Conservation (phyloP, 768 basidiomycete genomes). For the Boletus reticuloceps region DNA sequence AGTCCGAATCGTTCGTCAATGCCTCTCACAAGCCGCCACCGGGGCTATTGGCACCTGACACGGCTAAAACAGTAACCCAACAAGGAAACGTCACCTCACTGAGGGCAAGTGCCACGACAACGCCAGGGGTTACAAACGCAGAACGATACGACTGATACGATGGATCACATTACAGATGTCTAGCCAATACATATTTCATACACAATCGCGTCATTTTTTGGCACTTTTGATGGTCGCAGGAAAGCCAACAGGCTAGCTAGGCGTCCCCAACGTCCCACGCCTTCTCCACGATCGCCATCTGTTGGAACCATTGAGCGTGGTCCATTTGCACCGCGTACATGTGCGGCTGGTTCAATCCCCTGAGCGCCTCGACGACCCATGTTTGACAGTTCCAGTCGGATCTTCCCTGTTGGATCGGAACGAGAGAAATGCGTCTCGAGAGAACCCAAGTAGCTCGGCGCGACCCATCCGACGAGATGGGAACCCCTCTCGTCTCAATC, state of each 20-base stretch:
- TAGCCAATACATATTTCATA: background rate
- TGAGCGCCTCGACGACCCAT: constrained; percentile 19
- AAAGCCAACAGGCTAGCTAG: background rate
- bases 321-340: constrained; percentile 20
- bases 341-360: constrained; percentile 7
- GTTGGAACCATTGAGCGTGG: constrained; percentile 5
- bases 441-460: background rate
- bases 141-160: background rate
- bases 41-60: too few relatives aligned
- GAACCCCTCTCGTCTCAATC: constrained; percentile 7
- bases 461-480: constrained; percentile 12
- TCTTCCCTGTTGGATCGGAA: constrained; percentile 9
- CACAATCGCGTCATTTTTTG: background rate
- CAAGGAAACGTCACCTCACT: background rate
- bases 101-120: background rate
- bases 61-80: too few relatives aligned
- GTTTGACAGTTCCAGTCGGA: constrained; percentile 19
- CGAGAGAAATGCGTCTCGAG: constrained; percentile 9
- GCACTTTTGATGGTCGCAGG: background rate
- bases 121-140: background rate
- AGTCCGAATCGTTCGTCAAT: too few relatives aligned
- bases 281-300: constrained; percentile 14
- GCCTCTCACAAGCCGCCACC: too few relatives aligned
- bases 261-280: constrained; percentile 19
- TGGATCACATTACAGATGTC: background rate